phyloP scores from a whole-genome alignment of 148 eudicot species.

The Limonium bicolor region DNA sequence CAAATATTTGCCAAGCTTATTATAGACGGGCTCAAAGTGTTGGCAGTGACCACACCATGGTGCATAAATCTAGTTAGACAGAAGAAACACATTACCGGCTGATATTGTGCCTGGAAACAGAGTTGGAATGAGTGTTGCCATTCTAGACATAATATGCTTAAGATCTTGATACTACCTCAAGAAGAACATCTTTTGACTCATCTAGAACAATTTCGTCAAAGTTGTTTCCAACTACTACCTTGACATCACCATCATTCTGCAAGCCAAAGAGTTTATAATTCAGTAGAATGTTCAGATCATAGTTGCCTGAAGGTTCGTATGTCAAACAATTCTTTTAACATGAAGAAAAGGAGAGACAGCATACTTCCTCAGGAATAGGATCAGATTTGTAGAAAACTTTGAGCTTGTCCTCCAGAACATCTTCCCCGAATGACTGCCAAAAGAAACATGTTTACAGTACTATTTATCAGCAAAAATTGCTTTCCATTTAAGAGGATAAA shows the following conservation, averaged over 20 bases:
- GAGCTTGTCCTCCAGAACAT: constrained; percentile 57
- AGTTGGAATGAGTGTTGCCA: background rate
- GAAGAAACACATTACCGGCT: background rate
- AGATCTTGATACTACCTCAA: constrained; percentile 21
- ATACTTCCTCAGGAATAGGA: constrained; percentile 67
- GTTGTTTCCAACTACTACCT: constrained; percentile 71
- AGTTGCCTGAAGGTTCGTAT: background rate
- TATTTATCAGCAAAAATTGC: background rate
- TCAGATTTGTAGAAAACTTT: constrained; percentile 75
- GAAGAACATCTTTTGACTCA: constrained; percentile 53
- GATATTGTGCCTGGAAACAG: background rate
- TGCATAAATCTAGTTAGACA: constrained; percentile 26
- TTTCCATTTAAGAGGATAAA: background rate
- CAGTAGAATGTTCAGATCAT: background rate
- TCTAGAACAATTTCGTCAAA: constrained; percentile 57
- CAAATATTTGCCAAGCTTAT: constrained; percentile 28
- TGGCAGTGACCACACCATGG: constrained; percentile 47
- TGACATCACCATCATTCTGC: constrained; percentile 75
- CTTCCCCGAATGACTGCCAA: constrained; percentile 49
- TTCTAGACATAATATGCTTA: too few relatives aligned
- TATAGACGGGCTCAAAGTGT: constrained; percentile 31
- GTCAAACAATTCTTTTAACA: background rate
- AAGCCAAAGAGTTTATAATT: background rate
- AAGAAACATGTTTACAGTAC: background rate
- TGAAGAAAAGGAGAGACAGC: constrained; percentile 5